These are phyloP conservation scores for Onygenales sp. DNA, from an alignment of 2,329 filamentous ascomycete genomes.

Conservation along the genomic window DNA sequence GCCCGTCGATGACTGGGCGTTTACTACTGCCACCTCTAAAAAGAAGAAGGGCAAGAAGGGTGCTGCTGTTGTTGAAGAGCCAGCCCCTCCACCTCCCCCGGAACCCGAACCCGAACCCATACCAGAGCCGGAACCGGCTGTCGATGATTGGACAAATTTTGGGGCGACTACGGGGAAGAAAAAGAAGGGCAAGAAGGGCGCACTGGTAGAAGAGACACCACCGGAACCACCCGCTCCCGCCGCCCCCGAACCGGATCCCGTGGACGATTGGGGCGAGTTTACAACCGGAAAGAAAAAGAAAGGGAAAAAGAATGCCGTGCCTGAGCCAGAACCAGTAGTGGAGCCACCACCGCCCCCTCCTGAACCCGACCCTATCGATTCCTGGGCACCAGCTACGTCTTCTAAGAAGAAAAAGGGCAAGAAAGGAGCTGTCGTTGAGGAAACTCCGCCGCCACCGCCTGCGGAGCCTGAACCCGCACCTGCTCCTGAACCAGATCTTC, in stretches of 20 bases:
- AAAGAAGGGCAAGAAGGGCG: conserved; percentile 40
- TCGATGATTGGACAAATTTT: conserved; percentile 21
- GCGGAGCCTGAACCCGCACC: conserved; percentile 7
- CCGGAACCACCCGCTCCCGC: conserved; percentile 23
- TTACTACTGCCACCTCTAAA: conserved; percentile 20
- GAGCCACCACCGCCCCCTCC: conserved; percentile 14
- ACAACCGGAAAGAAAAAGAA: conserved; percentile 47
- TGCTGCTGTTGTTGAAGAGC: conserved; percentile 28
- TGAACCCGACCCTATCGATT: conserved; percentile 6
- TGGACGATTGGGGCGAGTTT: conserved; percentile 46
- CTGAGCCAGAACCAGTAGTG: conserved; percentile 33
- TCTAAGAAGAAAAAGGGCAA: conserved; percentile 41
- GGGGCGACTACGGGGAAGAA: conserved; percentile 8
- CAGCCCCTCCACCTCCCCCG: conserved; percentile 15
- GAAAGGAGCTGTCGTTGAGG: conserved; percentile 31
- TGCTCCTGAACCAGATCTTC: conserved; percentile 3
- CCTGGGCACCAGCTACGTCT: conserved; percentile 7
- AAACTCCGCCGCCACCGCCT: conserved; percentile 16
- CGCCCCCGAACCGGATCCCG: conserved; percentile 27
- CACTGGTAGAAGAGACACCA: conserved; percentile 4
- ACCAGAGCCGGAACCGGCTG: conserved; percentile 17
- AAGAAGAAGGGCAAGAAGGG: conserved; percentile 41
- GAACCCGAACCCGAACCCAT: conserved; percentile 15
- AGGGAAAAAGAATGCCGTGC: conserved; percentile 38
- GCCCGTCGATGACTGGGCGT: conserved; percentile 8